Evolutionary conservation across 1,284 basidiomycete genomes (phyloP).

Genomic region (Bondarzewia mesenterica): DNA sequence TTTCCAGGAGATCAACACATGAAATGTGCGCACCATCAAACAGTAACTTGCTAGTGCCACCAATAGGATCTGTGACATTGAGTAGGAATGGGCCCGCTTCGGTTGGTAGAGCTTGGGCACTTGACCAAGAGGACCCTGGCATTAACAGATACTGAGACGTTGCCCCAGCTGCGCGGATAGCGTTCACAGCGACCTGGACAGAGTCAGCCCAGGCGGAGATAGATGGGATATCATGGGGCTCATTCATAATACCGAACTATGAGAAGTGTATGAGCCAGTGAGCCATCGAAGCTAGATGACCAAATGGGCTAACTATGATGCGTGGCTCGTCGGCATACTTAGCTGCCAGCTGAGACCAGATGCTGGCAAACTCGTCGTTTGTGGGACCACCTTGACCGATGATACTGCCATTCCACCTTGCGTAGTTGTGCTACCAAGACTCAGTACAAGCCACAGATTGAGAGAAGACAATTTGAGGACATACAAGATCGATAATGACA

Average conservation of each 20-base stretch:
- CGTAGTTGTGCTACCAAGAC: slow-evolving; percentile 38
- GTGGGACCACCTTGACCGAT: slow-evolving; percentile 56
- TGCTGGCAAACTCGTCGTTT: slow-evolving; percentile 42
- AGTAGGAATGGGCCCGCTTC: slow-evolving; percentile 14
- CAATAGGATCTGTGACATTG: slow-evolving; percentile 43
- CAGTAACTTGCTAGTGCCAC: slow-evolving; percentile 48
- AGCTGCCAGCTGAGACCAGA: slow-evolving; percentile 46
- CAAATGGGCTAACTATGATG: slow-evolving; percentile 48
- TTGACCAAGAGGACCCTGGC: slow-evolving; percentile 33
- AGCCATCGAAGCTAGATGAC: slow-evolving; percentile 15
- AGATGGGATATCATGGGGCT: slow-evolving; percentile 42
- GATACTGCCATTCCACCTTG: slow-evolving; percentile 42
- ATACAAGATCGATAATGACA: slow-evolving; percentile 42
- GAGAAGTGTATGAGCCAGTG: neutral
- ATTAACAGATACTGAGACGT: slow-evolving; percentile 13
- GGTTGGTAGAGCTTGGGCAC: slow-evolving; percentile 40
- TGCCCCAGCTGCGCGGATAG: slow-evolving; percentile 41
- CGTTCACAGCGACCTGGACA: slow-evolving; percentile 48
- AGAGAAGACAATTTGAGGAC: slow-evolving; percentile 2
- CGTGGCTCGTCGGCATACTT: slow-evolving; percentile 40
- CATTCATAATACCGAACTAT: slow-evolving; percentile 36
- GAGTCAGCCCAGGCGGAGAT: slow-evolving; percentile 35
- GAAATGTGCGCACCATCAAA: slow-evolving; percentile 40
- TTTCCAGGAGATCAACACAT: slow-evolving; percentile 39
- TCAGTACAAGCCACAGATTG: neutral